These are phyloP conservation scores for Entophlyctis luteolus DNA, from an alignment of 192 early-diverging fungal genomes.

Conservation along the genomic window DNA sequence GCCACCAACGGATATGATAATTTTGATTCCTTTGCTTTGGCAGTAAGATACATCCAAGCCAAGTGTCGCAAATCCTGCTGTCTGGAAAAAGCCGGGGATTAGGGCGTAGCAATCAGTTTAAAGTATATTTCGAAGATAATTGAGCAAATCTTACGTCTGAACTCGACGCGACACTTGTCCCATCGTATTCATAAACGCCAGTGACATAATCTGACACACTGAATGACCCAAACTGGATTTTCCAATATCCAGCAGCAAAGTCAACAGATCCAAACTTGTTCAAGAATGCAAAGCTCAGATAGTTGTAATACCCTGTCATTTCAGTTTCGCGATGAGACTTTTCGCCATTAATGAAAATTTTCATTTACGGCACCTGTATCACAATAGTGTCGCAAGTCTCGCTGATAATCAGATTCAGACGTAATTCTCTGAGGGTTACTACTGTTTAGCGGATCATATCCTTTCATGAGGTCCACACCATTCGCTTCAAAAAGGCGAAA, in stretches of 20 bases:
- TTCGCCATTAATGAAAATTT: too few species aligned
- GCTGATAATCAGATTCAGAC: too few species aligned
- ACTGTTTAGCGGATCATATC: not conserved
- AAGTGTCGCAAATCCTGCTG: not conserved
- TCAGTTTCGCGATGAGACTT: too few species aligned
- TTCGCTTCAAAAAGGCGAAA: not conserved
- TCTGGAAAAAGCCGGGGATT: not conserved
- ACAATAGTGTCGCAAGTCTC: slow-evolving; percentile 6
- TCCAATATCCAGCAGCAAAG: not conserved
- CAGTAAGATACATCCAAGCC: slow-evolving; percentile 6
- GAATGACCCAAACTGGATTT: slow-evolving; percentile 11
- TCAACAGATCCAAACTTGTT: slow-evolving; percentile 4
- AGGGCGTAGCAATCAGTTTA: too few species aligned
- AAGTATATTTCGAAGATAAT: too few species aligned
- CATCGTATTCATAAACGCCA: not conserved
- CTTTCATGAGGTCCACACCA: slow-evolving; percentile 6
- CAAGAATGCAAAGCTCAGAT: slow-evolving; percentile 15
- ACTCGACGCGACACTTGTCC: too few species aligned
- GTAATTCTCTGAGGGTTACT: too few species aligned
- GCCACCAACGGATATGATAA: slow-evolving; percentile 8
- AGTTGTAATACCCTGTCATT: slow-evolving; percentile 8
- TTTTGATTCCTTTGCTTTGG: not conserved
- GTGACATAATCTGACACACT: not conserved
- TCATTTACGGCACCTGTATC: too few species aligned
- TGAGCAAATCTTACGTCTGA: too few species aligned